Conservation (phyloP, 495 filamentous ascomycete genomes). For the Pyronema omphalodes region DNA sequence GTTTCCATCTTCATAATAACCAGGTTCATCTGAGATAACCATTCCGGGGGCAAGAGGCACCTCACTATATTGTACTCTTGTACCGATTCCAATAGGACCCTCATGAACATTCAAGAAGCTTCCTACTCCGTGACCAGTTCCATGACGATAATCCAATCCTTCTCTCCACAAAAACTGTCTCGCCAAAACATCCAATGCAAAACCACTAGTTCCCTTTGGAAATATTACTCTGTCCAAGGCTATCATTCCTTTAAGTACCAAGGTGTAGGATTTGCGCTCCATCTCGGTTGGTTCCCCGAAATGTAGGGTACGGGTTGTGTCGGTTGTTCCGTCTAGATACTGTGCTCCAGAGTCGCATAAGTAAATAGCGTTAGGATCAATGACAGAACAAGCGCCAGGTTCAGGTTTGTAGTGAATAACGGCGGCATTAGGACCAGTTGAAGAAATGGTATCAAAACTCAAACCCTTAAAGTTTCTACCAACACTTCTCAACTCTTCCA, state of each 20-base stretch:
- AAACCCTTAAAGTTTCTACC: conserved; percentile 74
- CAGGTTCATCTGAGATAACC: conserved; percentile 87
- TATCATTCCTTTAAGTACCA: conserved; percentile 93
- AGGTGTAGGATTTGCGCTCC: conserved; percentile 80
- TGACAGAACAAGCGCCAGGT: conserved; percentile 55
- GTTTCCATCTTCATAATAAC: conserved; percentile 92
- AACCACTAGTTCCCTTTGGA: conserved; percentile 87
- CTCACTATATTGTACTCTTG: conserved; percentile 75
- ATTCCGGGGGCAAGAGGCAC: conserved; percentile 81
- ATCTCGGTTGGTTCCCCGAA: conserved; percentile 71
- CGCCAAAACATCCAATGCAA: conserved; percentile 74
- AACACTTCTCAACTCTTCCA: conserved; percentile 65
- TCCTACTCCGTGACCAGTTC: conserved; percentile 91
- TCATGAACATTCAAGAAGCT: conserved; percentile 93
- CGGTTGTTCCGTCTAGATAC: conserved; percentile 89
- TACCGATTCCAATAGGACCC: conserved; percentile 91
- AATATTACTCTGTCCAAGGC: conserved; percentile 74
- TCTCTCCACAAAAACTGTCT: conserved; percentile 84
- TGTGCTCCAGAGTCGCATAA: conserved; percentile 95
- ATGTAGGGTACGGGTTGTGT: conserved; percentile 85
- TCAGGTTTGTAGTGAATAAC: conserved; percentile 97
- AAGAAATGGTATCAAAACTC: conserved; percentile 92
- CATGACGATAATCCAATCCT: conserved; percentile 88
- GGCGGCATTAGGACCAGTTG: conserved; percentile 84
- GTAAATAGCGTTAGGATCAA: conserved; percentile 79